Evolutionary conservation across 2,329 filamentous ascomycete species (phyloP), one percentile per base, ranked within the genome.

Genomic region (Apiospora kogelbergensis): DNA sequence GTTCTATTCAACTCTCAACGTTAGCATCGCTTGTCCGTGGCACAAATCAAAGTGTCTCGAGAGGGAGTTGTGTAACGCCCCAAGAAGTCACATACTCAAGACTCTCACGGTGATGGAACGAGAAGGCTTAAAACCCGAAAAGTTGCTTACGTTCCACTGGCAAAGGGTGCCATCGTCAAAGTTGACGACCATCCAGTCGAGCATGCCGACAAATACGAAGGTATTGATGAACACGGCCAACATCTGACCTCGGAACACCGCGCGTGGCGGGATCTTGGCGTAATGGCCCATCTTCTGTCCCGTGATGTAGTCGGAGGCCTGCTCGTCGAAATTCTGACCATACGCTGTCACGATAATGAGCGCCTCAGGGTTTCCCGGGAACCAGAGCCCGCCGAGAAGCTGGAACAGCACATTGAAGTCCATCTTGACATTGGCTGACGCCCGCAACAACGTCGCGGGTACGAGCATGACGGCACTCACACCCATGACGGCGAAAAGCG

Each of bases 281-380:
- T 78, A 78, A 46, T 78, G 77, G 1, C 76, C 77, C 17, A 78
- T 69, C 64, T 78, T 78, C 53, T 78, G 67, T 40, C 78, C 77
- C 40, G 76, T 72, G 1, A 76, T 74, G 67, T 78, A 78, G 68
- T 77, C 76, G 74, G 77, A 74, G 4, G 74, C 73, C 48, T 76
- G 75, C 6, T 74, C 72, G 67, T 76, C 73, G 4, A 76, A 75
- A 46, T 77, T 78, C 69, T 78, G 77, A 1, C 77, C 77, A 70
- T 84, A 85, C 0, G 81, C 83, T 78, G 86, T 86, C 80, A 87
- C 86, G 72, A 82, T 85, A 77, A 85, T 86, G 82, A 86, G 86
- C 63, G 83, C 84, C 67, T 86, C 73, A 0, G 84, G 84, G 67
- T 86, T 85, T 33, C 85, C 85, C 40, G 83, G 81, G 17, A 85